Percentiles rank a stretch among this genome's conserved stretches.
Evolutionary conservation across 768 basidiomycete genomes (phyloP).

Genomic region (Crassisporium funariophilum): DNA sequence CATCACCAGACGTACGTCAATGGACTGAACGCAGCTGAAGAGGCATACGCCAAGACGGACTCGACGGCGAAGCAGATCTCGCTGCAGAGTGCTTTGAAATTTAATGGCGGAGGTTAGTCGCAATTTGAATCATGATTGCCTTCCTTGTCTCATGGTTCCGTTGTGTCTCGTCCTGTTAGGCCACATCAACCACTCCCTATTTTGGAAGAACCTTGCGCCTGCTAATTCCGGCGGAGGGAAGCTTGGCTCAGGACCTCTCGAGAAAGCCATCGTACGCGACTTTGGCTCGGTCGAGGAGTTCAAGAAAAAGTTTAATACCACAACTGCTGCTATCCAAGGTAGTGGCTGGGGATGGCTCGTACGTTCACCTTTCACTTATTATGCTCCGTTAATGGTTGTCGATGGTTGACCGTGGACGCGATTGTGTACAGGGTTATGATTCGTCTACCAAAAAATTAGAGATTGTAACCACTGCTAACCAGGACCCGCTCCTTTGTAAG

Average conservation of each 20-base stretch:
- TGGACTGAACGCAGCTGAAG: slow-evolving; percentile 91
- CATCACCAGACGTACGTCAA: slow-evolving; percentile 94
- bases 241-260: slow-evolving; percentile 63
- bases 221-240: slow-evolving; percentile 60
- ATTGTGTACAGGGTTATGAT: slow-evolving; percentile 69
- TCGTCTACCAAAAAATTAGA: slow-evolving; percentile 71
- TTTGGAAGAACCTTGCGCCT: slow-evolving; percentile 98
- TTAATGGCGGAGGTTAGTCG: slow-evolving; percentile 88
- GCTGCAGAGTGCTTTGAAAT: slow-evolving; percentile 91
- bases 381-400: slow-evolving; percentile 1
- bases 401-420: no score
- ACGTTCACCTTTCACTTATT: slow-evolving; percentile 21
- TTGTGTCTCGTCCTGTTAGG: slow-evolving; percentile 40
- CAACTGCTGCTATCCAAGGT: slow-evolving; percentile 91
- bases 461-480: slow-evolving; percentile 92
- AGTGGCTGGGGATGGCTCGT: slow-evolving; percentile 99
- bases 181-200: slow-evolving; percentile 93
- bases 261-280: slow-evolving; percentile 72
- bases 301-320: slow-evolving; percentile 84
- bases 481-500: slow-evolving; percentile 77
- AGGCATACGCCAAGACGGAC: slow-evolving; percentile 65
- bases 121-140: slow-evolving; percentile 1
- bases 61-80: slow-evolving; percentile 77
- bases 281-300: slow-evolving; percentile 89
- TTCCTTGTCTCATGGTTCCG: background rate